Base-by-base conservation (phyloP, 2,329 filamentous ascomycete species). In the Calonectria fujianensis region DNA sequence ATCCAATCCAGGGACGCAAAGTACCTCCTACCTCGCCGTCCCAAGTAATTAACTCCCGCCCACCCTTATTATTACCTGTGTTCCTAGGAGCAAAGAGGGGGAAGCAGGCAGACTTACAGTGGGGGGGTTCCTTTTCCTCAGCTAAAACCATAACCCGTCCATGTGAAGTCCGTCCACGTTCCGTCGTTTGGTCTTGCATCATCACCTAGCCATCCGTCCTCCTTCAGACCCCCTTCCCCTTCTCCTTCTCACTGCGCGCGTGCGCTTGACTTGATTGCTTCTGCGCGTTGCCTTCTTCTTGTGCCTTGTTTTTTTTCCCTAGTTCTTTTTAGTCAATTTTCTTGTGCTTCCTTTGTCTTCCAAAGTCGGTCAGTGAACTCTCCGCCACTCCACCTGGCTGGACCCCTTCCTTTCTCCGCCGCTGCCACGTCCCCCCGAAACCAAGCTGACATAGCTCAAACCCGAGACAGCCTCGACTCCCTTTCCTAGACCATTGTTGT, bases 311-410 rank as follows among this genome's bases (percentile, higher is more conserved):
- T 39, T 69, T 50, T 31, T 27, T n/a, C 65, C 35, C 37, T 69
- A 51, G 37, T 70, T 54, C 29, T 67, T 68, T 65, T 69, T 64
- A 73, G 71, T 66, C 74, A 72, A 64, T 73, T 73, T 73, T 78
- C 75, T 76, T 57, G 16, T 52, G 73, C 72, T 79, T 77, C 78
- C 77, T 80, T 37, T n/a, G 54, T 54, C 48, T 65, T 66, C 52
- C 64, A 48, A 51, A 63, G 31, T 35, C 24, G 27, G 61, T 69
- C 59, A 54, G 52, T 73, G 54, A 70, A 73, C 71, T 70, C 78
- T 72, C 70, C 76, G 70, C 74, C 77, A 75, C 77, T 78, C 76
- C 78, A 72, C 78, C 75, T 54, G 51, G 70, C 67, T 78, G 69
- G 67, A 66, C 73, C 75, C 70, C 69, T 75, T 76, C 74, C 69